Conservation (phyloP, 768 basidiomycete species). For the Rhodotorula kratochvilovae region DNA sequence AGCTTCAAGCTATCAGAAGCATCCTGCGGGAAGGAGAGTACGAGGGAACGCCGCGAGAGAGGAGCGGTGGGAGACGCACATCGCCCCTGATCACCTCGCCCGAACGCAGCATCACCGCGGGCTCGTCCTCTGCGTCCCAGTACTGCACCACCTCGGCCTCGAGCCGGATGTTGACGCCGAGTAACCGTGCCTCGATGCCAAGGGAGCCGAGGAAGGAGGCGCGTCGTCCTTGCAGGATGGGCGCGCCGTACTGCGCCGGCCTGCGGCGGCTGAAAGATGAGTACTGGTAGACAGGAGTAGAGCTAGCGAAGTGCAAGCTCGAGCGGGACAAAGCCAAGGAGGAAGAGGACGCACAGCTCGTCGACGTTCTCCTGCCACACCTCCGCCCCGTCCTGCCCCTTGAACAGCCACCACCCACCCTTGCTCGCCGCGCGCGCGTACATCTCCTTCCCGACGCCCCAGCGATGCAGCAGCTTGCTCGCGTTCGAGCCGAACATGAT, state of each 20-base stretch:
- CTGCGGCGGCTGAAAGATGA: not conserved
- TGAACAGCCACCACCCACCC: constrained; percentile 22
- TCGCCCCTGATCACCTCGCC: constrained; percentile 9
- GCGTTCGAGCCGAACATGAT: constrained; percentile 32
- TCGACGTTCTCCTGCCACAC: not conserved
- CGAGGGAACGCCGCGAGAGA: not conserved
- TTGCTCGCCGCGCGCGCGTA: not conserved
- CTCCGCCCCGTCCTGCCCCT: not conserved
- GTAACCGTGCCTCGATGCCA: constrained; percentile 26
- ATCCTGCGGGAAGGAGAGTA: too few relatives aligned
- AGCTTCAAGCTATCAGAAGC: too few relatives aligned
- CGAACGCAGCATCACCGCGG: not conserved
- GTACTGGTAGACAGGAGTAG: too few relatives aligned
- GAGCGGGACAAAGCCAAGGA: too few relatives aligned
- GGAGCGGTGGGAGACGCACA: constrained; percentile 2
- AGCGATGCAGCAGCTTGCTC: constrained; percentile 10
- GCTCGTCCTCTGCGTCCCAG: constrained; percentile 14
- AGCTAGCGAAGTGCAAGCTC: too few relatives aligned
- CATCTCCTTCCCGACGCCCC: constrained; percentile 36
- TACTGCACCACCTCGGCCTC: constrained; percentile 8
- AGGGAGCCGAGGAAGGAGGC: constrained; percentile 25
- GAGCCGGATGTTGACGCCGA: constrained; percentile 23
- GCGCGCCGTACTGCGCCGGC: not conserved
- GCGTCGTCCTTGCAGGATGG: constrained; percentile 20
- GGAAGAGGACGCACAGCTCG: constrained; percentile 6